Evolutionary conservation across 345 rosid species (phyloP), one percentile per base, ranked within the genome.

Genomic region (Gossypioides kirkii): DNA sequence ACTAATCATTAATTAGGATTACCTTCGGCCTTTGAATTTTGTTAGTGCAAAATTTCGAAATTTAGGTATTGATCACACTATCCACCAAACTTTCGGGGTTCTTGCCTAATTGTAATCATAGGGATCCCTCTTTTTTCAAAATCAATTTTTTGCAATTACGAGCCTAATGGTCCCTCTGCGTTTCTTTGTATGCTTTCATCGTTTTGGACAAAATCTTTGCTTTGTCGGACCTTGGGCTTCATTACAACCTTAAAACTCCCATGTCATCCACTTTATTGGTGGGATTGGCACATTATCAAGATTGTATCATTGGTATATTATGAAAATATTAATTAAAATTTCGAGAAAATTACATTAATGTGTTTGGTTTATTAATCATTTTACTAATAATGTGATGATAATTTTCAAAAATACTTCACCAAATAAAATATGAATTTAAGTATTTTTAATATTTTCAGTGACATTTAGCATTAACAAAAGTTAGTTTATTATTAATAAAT

Each of bases 51-150:
- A 45, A 68, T 61, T 53, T 11, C 45, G n/a, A 69, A 42, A 28
- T 41, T 70, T 78, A 59, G 73, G 77, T 63, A 52, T 61, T 26
- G 16, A 8, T 14, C 23, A 25, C 56, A 16, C 25, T 46, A 47
- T 47, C 20, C 8, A 12, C n/a, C 41, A 55, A 22, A 25, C 42
- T 9, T 46, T 46, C 12, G 32, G 12, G 55, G 70, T 4, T 25
- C 42, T 26, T 25, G 71, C 71, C 71, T 67, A 67, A 67, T 67
- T 25, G 42, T 53, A 47, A 16, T 47, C 50, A 67, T 47, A 55
- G 71, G 70, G 42, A 47, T 53, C 71, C 46, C 13, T 60, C 38
- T 62, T 23, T 67, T 54, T 54, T 9, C 71, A 25, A 13, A 10
- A 45, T 46, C 41, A 22, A 23, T 7, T 13, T 67, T 8, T 46